Base-by-base conservation (phyloP, 2,329 filamentous ascomycete genomes). In the Aspergillus sp. region DNA sequence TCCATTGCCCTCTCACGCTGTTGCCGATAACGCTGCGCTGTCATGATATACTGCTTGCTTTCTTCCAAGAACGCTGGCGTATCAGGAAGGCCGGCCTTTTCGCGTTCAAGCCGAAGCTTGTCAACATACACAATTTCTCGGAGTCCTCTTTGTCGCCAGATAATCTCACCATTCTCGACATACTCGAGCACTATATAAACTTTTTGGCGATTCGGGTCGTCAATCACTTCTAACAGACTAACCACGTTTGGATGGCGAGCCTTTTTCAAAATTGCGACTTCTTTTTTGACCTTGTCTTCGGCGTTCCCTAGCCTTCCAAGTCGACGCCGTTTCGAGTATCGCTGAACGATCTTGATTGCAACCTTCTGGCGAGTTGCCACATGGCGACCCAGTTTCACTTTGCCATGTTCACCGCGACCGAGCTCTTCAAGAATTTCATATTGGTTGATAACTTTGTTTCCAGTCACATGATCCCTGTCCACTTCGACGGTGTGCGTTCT, bases 231-330 rank as follows among this genome's bases (percentile, higher is more conserved):
- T 62, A 98, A 84, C 39, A 99, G 81, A 66, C 91, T 93, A 61
- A 99, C 95, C 41, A 99, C 91, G 69, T 99, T 97, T n/a, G 91
- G 89, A 74, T 99, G 95, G 30, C 93, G 88, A 53, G 96, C 96
- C 79, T 99, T 99, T 76, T 99, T 99, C 67, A 99, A 81, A 57
- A 99, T 98, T 70, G 95, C 95, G 62, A 99, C 96, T 78, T 99
- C 95, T 71, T 90, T 89, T 78, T 96, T 97, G 55, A 93, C 88
- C 70, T 90, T 90, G 63, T 83, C 80, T 68, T 88, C 85, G 17
- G 86, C 84, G 58, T 85, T 85, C n/a, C 83, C 85, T 39, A 85
- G 76, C 67, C 85, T 85, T 53, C 95, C 95, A n/a, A 99, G 82
- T 24, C 93, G 89, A 55, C 93, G 87, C 67, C 91, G 91, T 78